These are phyloP conservation scores for Ambrosia hybrid DNA, from an alignment of 140 eudicot genomes.

Conservation along the genomic window DNA sequence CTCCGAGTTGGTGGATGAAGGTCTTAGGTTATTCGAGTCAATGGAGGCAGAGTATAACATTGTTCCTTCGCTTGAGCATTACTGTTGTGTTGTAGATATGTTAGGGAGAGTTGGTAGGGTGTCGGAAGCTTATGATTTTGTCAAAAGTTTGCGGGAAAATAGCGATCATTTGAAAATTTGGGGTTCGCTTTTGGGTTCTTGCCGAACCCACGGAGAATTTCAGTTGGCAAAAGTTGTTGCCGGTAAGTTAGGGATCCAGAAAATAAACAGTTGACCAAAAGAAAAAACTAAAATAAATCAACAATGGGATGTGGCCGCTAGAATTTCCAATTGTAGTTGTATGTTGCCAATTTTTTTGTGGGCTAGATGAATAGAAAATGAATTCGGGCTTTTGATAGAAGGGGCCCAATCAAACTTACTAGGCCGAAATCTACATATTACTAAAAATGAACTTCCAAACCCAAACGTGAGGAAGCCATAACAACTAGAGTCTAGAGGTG, in stretches of 20 bases:
- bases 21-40: constrained; percentile 63
- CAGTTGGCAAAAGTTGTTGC: constrained; percentile 78
- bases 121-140: constrained; percentile 72
- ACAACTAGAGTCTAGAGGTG: too few species aligned
- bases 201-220: constrained; percentile 65
- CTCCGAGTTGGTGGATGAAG: constrained; percentile 75
- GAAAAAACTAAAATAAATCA: too few species aligned
- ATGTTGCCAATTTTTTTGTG: too few species aligned
- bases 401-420: too few species aligned
- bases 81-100: constrained; percentile 87
- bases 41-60: constrained; percentile 58
- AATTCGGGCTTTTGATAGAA: too few species aligned
- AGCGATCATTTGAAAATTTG: constrained; percentile 65
- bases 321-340: too few species aligned
- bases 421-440: too few species aligned
- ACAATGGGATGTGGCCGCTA: too few species aligned
- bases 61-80: constrained; percentile 68
- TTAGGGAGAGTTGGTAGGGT: constrained; percentile 93
- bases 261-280: too few species aligned
- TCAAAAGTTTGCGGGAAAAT: constrained; percentile 55
- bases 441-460: too few species aligned
- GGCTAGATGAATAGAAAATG: too few species aligned
- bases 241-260: constrained; percentile 32
- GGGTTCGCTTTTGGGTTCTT: constrained; percentile 86
- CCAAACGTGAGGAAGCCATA: too few species aligned